Base-by-base conservation (phyloP, 805 yeast genomes). In the Candida takata region DNA sequence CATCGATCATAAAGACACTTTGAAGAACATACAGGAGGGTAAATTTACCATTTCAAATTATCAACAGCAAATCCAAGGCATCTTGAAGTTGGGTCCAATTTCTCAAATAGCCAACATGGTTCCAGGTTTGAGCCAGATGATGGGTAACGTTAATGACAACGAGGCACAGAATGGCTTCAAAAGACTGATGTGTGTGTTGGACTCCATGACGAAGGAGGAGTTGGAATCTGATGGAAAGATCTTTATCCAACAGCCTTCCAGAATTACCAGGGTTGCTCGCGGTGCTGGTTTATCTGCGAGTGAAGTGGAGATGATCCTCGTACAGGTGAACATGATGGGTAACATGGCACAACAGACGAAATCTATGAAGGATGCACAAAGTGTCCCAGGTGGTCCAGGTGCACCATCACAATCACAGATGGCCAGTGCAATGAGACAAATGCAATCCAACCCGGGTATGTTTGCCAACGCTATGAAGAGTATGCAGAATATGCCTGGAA, bases 41-140 rank as follows among this genome's bases (percentile, higher is more conserved):
- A 87, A 84, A 50, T 90, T 90, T 61, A 87, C 97, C 1, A 67
- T 90, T 37, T 70, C 85, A 43, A 97, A 92, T 61, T 76, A 90
- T 62, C 88, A 92, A 52, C 83, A 90, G 36, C 97, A 92, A 61
- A 83, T 90, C 94, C 82, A 83, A 58, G 90, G 88, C 47, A 83
- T 92, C 49, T 69, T 90, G 74, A 92, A 92, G 60, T 85, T 92
- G 95, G 98, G 98, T 2, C 97, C 97, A 4, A 64, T 90, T 36
- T 79, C 95, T 17, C 88, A 92, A 57, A 85, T 90, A 44, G 96
- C 97, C 3, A 76, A 82, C 36, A 90, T 90, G 97, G 78, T 90
- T 41, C 98, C 98, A 0, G 92, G 81, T 18, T 85, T 96, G 52
- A 74, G 87, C 63, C 76, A 88, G 25, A 70, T 90, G 70, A 80